Evolutionary conservation across 2,329 filamentous ascomycete genomes (phyloP).

Genomic region (Drechslerella stenobrocha): DNA sequence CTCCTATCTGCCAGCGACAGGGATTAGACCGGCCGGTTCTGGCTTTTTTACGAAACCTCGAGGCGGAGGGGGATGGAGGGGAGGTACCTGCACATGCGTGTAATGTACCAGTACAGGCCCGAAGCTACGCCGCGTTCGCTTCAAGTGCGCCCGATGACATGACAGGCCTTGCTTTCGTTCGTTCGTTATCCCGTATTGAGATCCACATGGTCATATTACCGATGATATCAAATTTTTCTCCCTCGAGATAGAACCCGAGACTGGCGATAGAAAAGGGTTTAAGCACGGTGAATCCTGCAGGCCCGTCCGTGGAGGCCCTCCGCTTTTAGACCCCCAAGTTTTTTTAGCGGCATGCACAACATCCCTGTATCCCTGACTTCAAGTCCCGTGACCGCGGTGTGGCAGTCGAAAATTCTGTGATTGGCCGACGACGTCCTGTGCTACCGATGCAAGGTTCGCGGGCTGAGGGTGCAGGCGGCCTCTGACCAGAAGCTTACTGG

Average conservation of each 20-base stretch:
- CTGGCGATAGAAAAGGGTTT: constrained; percentile 8
- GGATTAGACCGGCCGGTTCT: not conserved
- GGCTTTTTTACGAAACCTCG: constrained; percentile 3
- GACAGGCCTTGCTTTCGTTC: not conserved
- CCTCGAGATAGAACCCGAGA: not conserved
- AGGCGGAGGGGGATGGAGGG: not conserved
- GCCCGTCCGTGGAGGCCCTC: constrained; percentile 26
- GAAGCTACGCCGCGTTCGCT: not conserved
- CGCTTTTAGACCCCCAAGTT: constrained; percentile 4
- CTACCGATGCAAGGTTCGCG: constrained; percentile 36
- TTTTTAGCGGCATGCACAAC: constrained; percentile 47
- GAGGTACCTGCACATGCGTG: not conserved
- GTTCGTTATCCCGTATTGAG: constrained; percentile 12
- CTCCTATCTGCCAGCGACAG: constrained; percentile 4
- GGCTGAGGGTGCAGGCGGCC: constrained; percentile 35
- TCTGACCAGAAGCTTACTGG: constrained; percentile 26
- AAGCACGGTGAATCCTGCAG: constrained; percentile 30
- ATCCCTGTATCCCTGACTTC: constrained; percentile 49
- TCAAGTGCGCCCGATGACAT: constrained; percentile 4
- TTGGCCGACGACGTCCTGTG: constrained; percentile 26
- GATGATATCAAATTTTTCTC: constrained; percentile 18
- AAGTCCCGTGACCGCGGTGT: constrained; percentile 47
- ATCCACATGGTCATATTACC: constrained; percentile 45
- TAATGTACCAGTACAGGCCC: constrained; percentile 37
- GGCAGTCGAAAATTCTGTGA: constrained; percentile 42